These are phyloP conservation scores for Talaromyces proteolyticus DNA, from an alignment of 495 filamentous ascomycete genomes.

Conservation along the genomic window DNA sequence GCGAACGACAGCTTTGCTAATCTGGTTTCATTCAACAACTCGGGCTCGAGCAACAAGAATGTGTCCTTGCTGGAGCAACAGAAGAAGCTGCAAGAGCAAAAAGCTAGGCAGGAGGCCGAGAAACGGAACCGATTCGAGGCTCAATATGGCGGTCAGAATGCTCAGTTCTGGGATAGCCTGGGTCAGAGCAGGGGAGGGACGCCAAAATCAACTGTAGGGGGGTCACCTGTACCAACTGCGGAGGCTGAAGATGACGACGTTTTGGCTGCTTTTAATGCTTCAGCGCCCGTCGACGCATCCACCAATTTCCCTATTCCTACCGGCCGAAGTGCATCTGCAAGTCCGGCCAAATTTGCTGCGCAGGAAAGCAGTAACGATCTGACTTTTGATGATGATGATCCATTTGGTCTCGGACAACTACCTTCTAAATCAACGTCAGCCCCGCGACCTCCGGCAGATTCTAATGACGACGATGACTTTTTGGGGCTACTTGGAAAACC, in stretches of 20 bases:
- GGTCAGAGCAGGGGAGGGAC: constrained; percentile 44
- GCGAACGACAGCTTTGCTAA: constrained; percentile 84
- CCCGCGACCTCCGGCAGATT: constrained; percentile 14
- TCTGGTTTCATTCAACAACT: constrained; percentile 68
- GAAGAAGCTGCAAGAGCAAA: constrained; percentile 72
- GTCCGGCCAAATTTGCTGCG: background rate
- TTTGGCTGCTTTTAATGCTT: constrained; percentile 56
- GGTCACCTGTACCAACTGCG: constrained; percentile 35
- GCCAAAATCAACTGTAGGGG: constrained; percentile 12
- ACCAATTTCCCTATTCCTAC: constrained; percentile 51
- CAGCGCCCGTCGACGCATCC: constrained; percentile 55
- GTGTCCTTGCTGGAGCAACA: constrained; percentile 82
- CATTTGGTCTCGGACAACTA: constrained; percentile 76
- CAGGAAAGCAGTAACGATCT: background rate
- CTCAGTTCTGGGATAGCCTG: constrained; percentile 66
- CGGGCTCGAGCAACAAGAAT: constrained; percentile 58
- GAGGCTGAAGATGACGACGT: constrained; percentile 47
- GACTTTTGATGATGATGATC: constrained; percentile 56
- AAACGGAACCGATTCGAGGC: constrained; percentile 59
- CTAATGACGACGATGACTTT: constrained; percentile 70
- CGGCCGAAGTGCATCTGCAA: constrained; percentile 5
- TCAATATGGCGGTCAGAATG: constrained; percentile 61
- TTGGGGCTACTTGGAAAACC: constrained; percentile 82
- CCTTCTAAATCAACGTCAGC: constrained; percentile 34
- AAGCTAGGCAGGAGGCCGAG: constrained; percentile 67